Percentiles rank a stretch among this genome's conserved stretches.
Evolutionary conservation across 768 basidiomycete genomes (phyloP).

Genomic region (Boletus reticulatus): DNA sequence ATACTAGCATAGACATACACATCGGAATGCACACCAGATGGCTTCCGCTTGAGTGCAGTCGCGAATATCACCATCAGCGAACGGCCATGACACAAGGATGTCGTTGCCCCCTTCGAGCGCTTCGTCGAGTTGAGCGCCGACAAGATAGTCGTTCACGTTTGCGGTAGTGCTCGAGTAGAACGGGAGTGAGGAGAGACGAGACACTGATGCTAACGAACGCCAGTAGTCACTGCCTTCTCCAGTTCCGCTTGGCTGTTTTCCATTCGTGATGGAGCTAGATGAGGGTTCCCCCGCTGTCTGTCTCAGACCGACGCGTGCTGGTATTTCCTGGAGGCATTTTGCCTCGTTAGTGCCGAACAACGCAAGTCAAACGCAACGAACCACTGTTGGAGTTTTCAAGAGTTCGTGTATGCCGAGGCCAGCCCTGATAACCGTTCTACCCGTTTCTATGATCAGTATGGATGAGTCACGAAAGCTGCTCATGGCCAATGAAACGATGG

Average conservation of each 20-base stretch:
- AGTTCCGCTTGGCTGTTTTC: conserved; percentile 19
- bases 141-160: conserved; percentile 76
- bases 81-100: conserved; percentile 77
- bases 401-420: conserved; percentile 81
- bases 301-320: conserved; percentile 77
- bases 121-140: conserved; percentile 78
- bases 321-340: conserved; percentile 56
- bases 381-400: conserved; percentile 70
- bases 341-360: conserved; percentile 1
- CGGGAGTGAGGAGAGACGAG: conserved; percentile 47
- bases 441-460: conserved; percentile 78
- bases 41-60: conserved; percentile 90
- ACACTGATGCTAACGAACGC: conserved; percentile 42
- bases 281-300: conserved; percentile 35
- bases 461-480: conserved; percentile 81
- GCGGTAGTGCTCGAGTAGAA: conserved; percentile 43
- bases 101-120: conserved; percentile 74
- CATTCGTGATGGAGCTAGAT: conserved; percentile 16
- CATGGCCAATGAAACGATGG: conserved; percentile 20
- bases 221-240: conserved; percentile 22
- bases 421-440: conserved; percentile 66
- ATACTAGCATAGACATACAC: background rate
- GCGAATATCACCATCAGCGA: conserved; percentile 65
- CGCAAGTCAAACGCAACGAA: conserved; percentile 38
- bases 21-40: conserved; percentile 59